These are phyloP conservation scores for Floccularia luteovirens DNA, from an alignment of 768 basidiomycete genomes.

Conservation along the genomic window DNA sequence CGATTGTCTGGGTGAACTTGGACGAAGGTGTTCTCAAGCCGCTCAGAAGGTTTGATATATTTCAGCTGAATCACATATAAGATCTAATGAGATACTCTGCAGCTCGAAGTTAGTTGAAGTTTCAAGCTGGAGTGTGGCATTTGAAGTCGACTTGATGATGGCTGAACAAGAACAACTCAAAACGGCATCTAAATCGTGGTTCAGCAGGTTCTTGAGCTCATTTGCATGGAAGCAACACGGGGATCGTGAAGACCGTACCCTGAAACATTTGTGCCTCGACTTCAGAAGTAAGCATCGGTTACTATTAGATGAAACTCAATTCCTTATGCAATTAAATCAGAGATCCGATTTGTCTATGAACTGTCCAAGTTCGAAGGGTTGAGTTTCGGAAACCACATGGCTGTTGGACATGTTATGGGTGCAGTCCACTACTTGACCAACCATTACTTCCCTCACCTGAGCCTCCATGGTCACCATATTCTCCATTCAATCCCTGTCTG, in stretches of 20 bases:
- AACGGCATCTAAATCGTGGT: constrained; percentile 5
- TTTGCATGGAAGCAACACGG: constrained; percentile 6
- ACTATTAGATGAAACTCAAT: neutral
- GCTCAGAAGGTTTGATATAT: constrained; percentile 3
- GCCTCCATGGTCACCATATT: constrained; percentile 7
- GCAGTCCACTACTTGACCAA: constrained; percentile 7
- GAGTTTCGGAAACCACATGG: constrained; percentile 5
- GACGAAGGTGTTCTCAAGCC: constrained; percentile 6
- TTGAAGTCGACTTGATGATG: constrained; percentile 8
- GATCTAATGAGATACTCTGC: neutral
- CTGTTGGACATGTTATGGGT: constrained; percentile 4
- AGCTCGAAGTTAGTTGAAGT: constrained; percentile 4
- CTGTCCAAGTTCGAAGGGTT: constrained; percentile 8
- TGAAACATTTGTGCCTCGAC: constrained; percentile 9
- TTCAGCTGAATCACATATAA: neutral
- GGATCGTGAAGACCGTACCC: constrained; percentile 1
- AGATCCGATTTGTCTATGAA: constrained; percentile 8
- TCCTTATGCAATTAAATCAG: constrained; percentile 1
- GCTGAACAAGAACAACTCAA: constrained; percentile 1
- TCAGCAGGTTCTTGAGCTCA: constrained; percentile 2
- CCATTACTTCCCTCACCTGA: constrained; percentile 6
- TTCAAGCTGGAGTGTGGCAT: constrained; percentile 9
- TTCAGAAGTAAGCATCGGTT: constrained; percentile 7
- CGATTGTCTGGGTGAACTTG: constrained; percentile 8
- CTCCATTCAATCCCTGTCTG: constrained; percentile 9